These are phyloP conservation scores for Leccinum aurantiacum DNA, from an alignment of 768 basidiomycete species.

Conservation along the genomic window DNA sequence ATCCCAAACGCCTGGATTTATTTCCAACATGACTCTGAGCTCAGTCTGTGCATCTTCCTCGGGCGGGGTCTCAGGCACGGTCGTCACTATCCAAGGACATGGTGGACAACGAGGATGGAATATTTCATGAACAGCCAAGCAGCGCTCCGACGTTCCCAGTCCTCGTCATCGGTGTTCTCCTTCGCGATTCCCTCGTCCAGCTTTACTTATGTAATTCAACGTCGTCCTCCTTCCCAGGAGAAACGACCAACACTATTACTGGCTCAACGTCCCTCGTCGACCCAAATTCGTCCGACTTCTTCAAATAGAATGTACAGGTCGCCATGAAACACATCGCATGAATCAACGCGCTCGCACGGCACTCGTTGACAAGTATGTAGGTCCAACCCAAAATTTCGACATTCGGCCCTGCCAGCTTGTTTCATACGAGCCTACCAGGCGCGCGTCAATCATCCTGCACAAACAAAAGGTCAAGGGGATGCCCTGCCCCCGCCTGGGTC, in stretches of 20 bases:
- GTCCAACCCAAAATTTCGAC: too few species aligned
- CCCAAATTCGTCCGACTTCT: slow-evolving; percentile 58
- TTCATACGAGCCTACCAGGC: slow-evolving; percentile 47
- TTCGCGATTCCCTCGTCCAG: slow-evolving; percentile 18
- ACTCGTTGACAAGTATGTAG: slow-evolving; percentile 37
- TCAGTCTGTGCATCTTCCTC: slow-evolving; percentile 19
- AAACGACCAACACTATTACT: slow-evolving; percentile 4
- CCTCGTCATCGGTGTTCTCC: slow-evolving; percentile 18
- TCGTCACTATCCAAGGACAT: background rate
- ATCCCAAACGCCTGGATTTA: slow-evolving; percentile 98
- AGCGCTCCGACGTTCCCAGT: slow-evolving; percentile 12
- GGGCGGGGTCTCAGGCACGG: background rate
- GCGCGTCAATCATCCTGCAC: slow-evolving; percentile 47
- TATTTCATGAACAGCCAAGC: too few species aligned
- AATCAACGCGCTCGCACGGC: slow-evolving; percentile 47
- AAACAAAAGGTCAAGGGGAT: slow-evolving; percentile 48
- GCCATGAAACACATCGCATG: slow-evolving; percentile 49
- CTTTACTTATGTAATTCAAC: slow-evolving; percentile 1
- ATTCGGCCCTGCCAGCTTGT: too few species aligned
- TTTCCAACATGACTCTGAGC: slow-evolving; percentile 84
- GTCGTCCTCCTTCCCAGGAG: slow-evolving; percentile 16
- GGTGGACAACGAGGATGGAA: background rate
- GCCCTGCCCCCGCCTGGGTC: background rate
- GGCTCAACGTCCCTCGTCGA: slow-evolving; percentile 35
- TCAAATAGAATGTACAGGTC: slow-evolving; percentile 56